Base-by-base conservation (phyloP, 1,284 basidiomycete species). In the Gymnopus androsaceus region DNA sequence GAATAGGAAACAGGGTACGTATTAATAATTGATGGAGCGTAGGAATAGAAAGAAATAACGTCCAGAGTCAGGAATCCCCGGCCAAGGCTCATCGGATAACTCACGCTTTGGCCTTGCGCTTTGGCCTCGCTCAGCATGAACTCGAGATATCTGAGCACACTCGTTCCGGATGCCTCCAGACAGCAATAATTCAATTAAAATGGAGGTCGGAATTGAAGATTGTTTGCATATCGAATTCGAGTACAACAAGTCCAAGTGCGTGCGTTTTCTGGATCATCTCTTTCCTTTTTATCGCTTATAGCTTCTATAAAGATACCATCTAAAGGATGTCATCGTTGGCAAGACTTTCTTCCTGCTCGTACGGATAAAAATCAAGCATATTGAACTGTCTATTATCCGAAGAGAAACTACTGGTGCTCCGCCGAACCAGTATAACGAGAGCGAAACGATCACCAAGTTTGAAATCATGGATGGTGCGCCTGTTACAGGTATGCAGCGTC, bases 141-240 rank as follows among this genome's bases (percentile, higher is more conserved):
- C n/a, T n/a, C 87, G 82, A 67, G 96, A 98, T 62, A 71, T 98
- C 30, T 99, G 95, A 95, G 97, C 99, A 2, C 96, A 99, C 71
- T 96, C 93, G 9, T 99, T 92, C 77, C 89, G 95, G 37, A 97
- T 98, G 92, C 96, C 96, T 2, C 95, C 96, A 55, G 97, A 99
- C 70, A 91, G 85, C 64, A 98, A 97, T 74, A 96, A 95, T 69
- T 90, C 93, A 31, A 98, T 98, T 77, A 98, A 97, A 81, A 99
- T 99, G 97, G 96, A 99, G 73, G 97, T 99, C 34, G 96, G 96
- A 15, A 98, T 99, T 60, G 96, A 98, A 70, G 96, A 99, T 69
- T 98, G 96, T 72, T 74, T 98, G 64, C 96, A 99, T 71, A 99
- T 99, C 67, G 96, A 99, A 73, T 98, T 99, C 66, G 96, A 99